Percentiles rank a stretch among this genome's conserved stretches.
Conservation (phyloP, 208 protist species). For the Leishmania guyanensis region DNA sequence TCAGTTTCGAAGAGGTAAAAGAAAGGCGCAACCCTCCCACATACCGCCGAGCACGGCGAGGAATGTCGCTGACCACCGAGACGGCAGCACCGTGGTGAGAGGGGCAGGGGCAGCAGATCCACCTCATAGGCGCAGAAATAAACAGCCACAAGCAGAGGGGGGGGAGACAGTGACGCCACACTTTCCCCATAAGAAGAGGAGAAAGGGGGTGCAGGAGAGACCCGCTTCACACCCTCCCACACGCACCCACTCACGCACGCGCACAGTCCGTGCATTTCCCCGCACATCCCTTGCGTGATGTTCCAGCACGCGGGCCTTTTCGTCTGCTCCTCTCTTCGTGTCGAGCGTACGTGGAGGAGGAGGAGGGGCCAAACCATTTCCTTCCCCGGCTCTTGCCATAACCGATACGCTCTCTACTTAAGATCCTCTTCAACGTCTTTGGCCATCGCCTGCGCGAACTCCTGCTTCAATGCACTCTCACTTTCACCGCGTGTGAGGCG, state of each 20-base stretch:
- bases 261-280: not conserved
- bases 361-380: not conserved
- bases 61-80: not conserved
- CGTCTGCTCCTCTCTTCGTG: too few relatives aligned
- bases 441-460: conserved; percentile 29
- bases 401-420: not conserved
- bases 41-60: too few relatives aligned
- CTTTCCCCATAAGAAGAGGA: not conserved
- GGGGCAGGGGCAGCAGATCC: not conserved
- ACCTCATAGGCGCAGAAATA: too few relatives aligned
- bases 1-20: too few relatives aligned
- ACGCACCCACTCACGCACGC: not conserved
- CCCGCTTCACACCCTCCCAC: not conserved
- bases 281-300: not conserved
- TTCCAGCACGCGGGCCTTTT: not conserved
- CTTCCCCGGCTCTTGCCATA: not conserved
- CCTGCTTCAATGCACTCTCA: conserved; percentile 27
- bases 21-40: too few relatives aligned
- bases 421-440: conserved; percentile 13
- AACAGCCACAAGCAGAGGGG: not conserved
- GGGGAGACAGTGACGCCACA: not conserved
- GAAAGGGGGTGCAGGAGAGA: not conserved
- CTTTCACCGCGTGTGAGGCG: conserved; percentile 21
- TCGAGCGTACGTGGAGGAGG: not conserved
- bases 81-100: not conserved